These are phyloP conservation scores for Ilex paraguariensis DNA, from an alignment of 305 asterid genomes.

Conservation along the genomic window DNA sequence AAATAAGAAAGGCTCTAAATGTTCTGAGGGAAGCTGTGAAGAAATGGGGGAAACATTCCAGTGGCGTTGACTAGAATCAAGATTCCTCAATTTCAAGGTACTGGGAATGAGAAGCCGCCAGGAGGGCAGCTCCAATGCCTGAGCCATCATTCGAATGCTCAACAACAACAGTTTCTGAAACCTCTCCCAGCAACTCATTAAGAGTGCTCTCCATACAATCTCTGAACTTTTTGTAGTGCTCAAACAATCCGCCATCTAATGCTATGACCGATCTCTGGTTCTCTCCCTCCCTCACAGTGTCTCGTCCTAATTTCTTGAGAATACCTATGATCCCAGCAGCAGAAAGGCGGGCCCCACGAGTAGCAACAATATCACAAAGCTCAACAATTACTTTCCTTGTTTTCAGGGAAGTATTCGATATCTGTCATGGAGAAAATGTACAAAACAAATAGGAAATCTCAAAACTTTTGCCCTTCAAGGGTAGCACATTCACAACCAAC, in stretches of 20 bases:
- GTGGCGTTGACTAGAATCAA: not conserved
- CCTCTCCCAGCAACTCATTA: constrained; percentile 64
- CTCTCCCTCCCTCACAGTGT: constrained; percentile 41
- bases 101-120: constrained; percentile 83
- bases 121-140: constrained; percentile 88
- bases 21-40: not conserved
- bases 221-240: constrained; percentile 75
- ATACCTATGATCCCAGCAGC: constrained; percentile 78
- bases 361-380: constrained; percentile 62
- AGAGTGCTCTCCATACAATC: constrained; percentile 49
- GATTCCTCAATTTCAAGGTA: constrained; percentile 43
- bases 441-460: constrained; percentile 5
- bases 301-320: constrained; percentile 78
- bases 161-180: constrained; percentile 27
- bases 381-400: constrained; percentile 56
- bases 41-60: too few species aligned
- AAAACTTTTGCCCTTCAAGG: too few species aligned
- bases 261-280: constrained; percentile 62
- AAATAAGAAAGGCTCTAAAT: too few species aligned
- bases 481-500: too few species aligned
- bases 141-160: constrained; percentile 79
- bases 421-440: constrained; percentile 25
- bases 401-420: constrained; percentile 50
- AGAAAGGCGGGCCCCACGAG: constrained; percentile 86
- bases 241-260: constrained; percentile 74